These are phyloP conservation scores for Anastatica hierochuntica DNA, from an alignment of 345 rosid genomes.

Conservation along the genomic window DNA sequence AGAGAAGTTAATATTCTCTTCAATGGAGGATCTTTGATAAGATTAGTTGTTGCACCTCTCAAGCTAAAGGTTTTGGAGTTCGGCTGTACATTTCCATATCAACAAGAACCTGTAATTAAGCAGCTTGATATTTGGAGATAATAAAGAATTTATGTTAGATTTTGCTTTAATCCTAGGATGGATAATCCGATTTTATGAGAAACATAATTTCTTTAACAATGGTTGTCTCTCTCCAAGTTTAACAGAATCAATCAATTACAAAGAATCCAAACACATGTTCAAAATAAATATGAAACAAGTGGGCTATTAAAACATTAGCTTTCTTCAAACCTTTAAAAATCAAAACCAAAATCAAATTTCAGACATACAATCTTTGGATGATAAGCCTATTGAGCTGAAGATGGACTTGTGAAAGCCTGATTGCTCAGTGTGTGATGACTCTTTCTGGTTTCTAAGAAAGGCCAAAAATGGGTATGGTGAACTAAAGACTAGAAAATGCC, in stretches of 20 bases:
- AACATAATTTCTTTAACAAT: not conserved
- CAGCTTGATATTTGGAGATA: no score
- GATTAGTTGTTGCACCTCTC: no score
- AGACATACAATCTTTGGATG: not conserved
- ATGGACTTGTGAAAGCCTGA: constrained; percentile 2
- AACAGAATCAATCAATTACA: constrained; percentile 1
- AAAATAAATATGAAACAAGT: constrained; percentile 11
- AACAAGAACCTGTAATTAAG: no score
- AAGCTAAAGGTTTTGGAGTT: no score
- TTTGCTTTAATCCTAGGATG: not conserved
- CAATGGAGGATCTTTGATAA: no score
- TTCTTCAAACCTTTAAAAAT: constrained; percentile 16
- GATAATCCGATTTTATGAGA: not conserved
- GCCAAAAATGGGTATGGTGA: constrained; percentile 8
- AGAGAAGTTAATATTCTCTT: no score
- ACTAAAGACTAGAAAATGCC: constrained; percentile 43
- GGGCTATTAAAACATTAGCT: constrained; percentile 19
- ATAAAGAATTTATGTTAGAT: not conserved
- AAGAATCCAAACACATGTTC: constrained; percentile 12
- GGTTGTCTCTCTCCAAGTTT: constrained; percentile 1
- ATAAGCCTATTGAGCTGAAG: constrained; percentile 8
- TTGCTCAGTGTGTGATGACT: constrained; percentile 15
- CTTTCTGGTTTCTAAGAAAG: constrained; percentile 3
- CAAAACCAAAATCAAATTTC: constrained; percentile 9
- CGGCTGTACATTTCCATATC: no score